These are phyloP conservation scores for Ceratocystis papillata DNA, from an alignment of 2,329 filamentous ascomycete species.

Conservation along the genomic window DNA sequence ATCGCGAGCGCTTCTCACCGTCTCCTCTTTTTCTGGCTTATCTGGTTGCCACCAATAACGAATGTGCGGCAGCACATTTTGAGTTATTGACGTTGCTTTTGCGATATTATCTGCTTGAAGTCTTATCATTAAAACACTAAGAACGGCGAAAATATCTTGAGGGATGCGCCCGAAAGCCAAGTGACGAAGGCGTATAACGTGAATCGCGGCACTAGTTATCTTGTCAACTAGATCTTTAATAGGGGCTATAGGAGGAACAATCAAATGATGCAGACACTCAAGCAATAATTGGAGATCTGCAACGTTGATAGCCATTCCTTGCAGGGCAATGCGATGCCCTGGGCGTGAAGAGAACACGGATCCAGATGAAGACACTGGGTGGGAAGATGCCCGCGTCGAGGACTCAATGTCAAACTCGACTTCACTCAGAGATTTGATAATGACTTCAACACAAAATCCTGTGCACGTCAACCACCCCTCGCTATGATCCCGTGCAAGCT, in stretches of 20 bases:
- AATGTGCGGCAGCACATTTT: constrained; percentile 58
- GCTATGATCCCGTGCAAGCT: constrained; percentile 47
- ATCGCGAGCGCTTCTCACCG: constrained; percentile 55
- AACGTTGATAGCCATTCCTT: constrained; percentile 25
- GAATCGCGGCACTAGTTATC: constrained; percentile 7
- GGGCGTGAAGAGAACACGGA: constrained; percentile 26
- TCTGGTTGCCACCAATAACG: constrained; percentile 69
- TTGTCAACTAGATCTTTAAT: constrained; percentile 30
- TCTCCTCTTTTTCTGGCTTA: constrained; percentile 48
- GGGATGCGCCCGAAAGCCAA: constrained; percentile 53
- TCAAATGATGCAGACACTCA: constrained; percentile 53
- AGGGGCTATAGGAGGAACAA: constrained; percentile 57
- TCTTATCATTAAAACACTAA: constrained; percentile 60
- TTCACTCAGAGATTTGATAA: constrained; percentile 43
- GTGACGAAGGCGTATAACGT: constrained; percentile 50
- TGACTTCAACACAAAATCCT: constrained; percentile 58
- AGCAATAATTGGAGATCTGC: constrained; percentile 42
- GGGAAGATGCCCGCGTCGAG: constrained; percentile 35
- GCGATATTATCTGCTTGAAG: constrained; percentile 57
- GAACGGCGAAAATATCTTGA: constrained; percentile 59
- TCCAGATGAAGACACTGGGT: constrained; percentile 33
- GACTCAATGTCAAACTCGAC: constrained; percentile 29
- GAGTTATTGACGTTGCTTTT: constrained; percentile 49
- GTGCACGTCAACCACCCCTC: constrained; percentile 59
- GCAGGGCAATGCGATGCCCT: constrained; percentile 18